A percentile compares a stretch with the other conserved stretches of the same genome.
These are phyloP conservation scores for Blastobotrys niveus DNA, from an alignment of 1,139 yeast species.

Conservation along the genomic window DNA sequence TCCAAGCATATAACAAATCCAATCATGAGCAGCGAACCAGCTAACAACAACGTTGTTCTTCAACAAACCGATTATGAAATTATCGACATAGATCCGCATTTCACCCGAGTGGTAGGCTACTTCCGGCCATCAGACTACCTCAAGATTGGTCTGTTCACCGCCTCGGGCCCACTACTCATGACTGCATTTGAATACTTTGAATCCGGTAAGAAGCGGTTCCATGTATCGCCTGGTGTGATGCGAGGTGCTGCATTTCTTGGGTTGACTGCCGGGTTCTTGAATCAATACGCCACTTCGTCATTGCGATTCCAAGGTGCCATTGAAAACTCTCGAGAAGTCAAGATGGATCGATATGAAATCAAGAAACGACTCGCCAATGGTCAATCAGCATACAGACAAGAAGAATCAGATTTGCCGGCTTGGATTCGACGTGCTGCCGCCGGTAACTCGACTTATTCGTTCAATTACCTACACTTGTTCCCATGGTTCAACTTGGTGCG, in stretches of 20 bases:
- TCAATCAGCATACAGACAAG: constrained; percentile 56
- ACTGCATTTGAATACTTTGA: constrained; percentile 51
- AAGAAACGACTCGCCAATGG: constrained; percentile 64
- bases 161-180: constrained; percentile 60
- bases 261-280: constrained; percentile 62
- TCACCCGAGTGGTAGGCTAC: constrained; percentile 64
- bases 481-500: constrained; percentile 82
- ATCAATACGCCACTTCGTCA: constrained; percentile 58
- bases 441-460: constrained; percentile 74
- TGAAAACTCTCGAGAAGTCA: constrained; percentile 69
- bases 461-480: constrained; percentile 52
- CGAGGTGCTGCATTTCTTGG: constrained; percentile 59
- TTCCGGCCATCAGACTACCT: constrained; percentile 65
- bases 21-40: constrained; percentile 10
- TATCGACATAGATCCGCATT: constrained; percentile 79
- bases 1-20: not conserved
- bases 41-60: constrained; percentile 29
- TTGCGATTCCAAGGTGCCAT: constrained; percentile 73
- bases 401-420: constrained; percentile 52
- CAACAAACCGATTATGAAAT: constrained; percentile 36
- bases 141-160: constrained; percentile 57
- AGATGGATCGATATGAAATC: constrained; percentile 67
- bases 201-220: constrained; percentile 51
- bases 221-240: constrained; percentile 51
- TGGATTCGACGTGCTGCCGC: constrained; percentile 73